A percentile compares a stretch with the other conserved stretches of the same genome.
phyloP scores from a whole-genome alignment of 2,329 filamentous ascomycete genomes.

The Neospermospora avenae region DNA sequence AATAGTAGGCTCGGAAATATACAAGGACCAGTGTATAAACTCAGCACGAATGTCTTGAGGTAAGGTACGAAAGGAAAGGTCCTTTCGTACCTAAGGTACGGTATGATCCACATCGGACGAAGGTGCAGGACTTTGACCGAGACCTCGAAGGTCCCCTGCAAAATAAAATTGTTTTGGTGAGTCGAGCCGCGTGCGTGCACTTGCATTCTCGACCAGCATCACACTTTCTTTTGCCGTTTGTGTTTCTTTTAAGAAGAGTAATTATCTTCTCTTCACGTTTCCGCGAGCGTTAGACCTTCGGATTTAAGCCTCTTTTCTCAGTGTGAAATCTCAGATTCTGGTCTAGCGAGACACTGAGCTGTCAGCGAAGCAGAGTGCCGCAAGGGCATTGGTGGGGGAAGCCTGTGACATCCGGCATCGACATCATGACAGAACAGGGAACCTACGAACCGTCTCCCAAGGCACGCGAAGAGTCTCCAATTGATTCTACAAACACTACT shows the following conservation, averaged over 20 bases:
- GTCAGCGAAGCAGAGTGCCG: not conserved
- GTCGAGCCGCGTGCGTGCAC: not conserved
- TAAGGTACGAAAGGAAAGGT: no score
- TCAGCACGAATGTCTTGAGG: not conserved
- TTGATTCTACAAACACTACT: conserved; percentile 11
- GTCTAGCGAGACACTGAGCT: not conserved
- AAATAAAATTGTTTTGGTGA: not conserved
- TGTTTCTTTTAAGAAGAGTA: not conserved
- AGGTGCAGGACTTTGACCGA: conserved; percentile 4
- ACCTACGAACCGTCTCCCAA: conserved; percentile 14
- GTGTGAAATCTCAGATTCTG: not conserved
- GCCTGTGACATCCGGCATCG: not conserved
- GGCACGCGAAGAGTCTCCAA: conserved; percentile 16
- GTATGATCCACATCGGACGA: conserved; percentile 5
- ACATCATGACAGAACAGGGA: conserved; percentile 13
- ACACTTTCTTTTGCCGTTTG: not conserved
- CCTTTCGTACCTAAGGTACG: no score
- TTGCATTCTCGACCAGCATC: not conserved
- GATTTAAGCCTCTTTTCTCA: not conserved
- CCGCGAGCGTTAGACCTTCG: not conserved
- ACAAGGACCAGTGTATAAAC: conserved; percentile 7
- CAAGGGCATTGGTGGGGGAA: conserved; percentile 8
- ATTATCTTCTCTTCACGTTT: not conserved
- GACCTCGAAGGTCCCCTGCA: conserved; percentile 9
- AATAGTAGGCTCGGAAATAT: not conserved